phyloP scores from a whole-genome alignment of 345 rosid species.

The Barbarea vulgaris region DNA sequence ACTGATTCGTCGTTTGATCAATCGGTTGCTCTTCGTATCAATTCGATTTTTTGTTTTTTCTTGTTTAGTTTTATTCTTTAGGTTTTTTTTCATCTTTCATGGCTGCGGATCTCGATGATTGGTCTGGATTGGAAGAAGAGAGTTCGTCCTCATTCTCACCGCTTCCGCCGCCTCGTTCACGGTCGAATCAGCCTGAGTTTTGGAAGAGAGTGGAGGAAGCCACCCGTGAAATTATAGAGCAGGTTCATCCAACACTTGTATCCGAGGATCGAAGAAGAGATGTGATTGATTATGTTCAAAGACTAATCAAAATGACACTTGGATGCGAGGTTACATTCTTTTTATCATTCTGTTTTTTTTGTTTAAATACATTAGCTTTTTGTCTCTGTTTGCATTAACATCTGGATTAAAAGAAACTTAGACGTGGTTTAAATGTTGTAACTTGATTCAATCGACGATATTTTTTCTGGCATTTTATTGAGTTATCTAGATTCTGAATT shows the following conservation, averaged over 20 bases:
- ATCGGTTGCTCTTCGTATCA: conserved; percentile 24
- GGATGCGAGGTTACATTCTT: conserved; percentile 57
- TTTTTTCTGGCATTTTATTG: background rate
- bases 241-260: conserved; percentile 65
- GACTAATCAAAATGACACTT: conserved; percentile 49
- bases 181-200: conserved; percentile 44
- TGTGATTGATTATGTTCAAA: conserved; percentile 66
- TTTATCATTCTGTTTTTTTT: background rate
- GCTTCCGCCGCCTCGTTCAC: conserved; percentile 41
- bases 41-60: background rate
- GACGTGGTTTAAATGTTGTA: background rate
- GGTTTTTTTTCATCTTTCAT: conserved; percentile 42
- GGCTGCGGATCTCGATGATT: conserved; percentile 71
- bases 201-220: conserved; percentile 70
- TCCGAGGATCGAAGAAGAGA: conserved; percentile 74
- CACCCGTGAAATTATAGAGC: conserved; percentile 59
- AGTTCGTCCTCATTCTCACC: conserved; percentile 47
- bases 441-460: background rate
- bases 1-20: conserved; percentile 29
- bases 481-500: background rate
- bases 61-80: conserved; percentile 1
- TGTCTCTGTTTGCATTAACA: conserved; percentile 8
- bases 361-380: background rate
- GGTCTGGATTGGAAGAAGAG: conserved; percentile 55
- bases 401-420: background rate